Base-by-base conservation (phyloP, 2,329 filamentous ascomycete genomes). In the Neurospora crassa region DNA sequence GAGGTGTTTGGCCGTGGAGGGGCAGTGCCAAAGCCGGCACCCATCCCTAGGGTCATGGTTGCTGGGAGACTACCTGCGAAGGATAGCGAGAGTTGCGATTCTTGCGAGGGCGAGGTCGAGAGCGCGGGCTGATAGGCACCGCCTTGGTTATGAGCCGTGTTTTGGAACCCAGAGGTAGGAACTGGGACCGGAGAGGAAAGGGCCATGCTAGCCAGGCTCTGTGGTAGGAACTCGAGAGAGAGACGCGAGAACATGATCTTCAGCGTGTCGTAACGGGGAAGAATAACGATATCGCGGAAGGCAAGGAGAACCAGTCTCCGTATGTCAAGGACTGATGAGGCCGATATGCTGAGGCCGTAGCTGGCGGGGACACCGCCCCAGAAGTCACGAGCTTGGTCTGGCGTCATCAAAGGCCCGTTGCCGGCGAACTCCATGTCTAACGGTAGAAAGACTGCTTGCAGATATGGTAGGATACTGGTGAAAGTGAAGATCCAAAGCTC, bases 401-500 rank as follows among this genome's bases (percentile, higher is more conserved):
- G 81, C 0, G 87, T 90, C 87, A 98, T 91, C 70, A 98, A 87
- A 0, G 89, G 85, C 18, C 96, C 96, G 67, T 88, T 87, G 6
- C 95, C 96, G 70, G 93, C 91, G 79, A 99, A 97, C 79, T 99
- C 96, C 12, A 97, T 87, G 78, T 99, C 96, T 1, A 99, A 83
- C 0, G 94, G 96, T 1, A 99, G 83, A 78, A 99, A 97, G 0
- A 97, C 94, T 1, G 95, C 94, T 82, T 98, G 95, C 76, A 99
- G 90, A 78, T 97, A 98, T 0, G 96, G 96, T 5, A 98, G 82
- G 45, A 98, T 92, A 7, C 89, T 92, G 2, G 93, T 95, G 77
- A 97, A 97, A 0, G 96, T 94, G 67, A 96, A 90, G 72, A 96
- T 88, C 96, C 96, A 99, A 78, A 97, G 90, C 78, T 97, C 93